These are phyloP conservation scores for Trichophyton rubrum DNA, from an alignment of 2,329 filamentous ascomycete genomes.

Conservation along the genomic window DNA sequence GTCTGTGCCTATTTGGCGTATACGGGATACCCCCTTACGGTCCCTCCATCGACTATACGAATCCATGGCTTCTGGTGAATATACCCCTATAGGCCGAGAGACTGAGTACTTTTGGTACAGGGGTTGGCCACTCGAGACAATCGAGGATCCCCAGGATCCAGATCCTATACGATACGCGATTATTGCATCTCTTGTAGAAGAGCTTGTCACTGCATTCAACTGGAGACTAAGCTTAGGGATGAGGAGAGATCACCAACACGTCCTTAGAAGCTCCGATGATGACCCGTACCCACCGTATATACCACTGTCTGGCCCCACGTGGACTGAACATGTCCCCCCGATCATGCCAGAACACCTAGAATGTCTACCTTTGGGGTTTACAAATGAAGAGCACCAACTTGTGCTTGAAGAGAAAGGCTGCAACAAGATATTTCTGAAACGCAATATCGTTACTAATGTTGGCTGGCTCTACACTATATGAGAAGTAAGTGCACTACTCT, in stretches of 20 bases:
- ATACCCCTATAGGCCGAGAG: constrained; percentile 15
- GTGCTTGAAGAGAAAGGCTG: constrained; percentile 14
- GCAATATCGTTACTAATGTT: constrained; percentile 15
- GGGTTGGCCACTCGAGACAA: constrained; percentile 15
- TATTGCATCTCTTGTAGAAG: constrained; percentile 18
- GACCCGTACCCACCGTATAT: constrained; percentile 9
- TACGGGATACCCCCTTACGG: constrained; percentile 17
- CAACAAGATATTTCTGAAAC: constrained; percentile 10
- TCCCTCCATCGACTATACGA: constrained; percentile 21
- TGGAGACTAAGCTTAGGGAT: constrained; percentile 17
- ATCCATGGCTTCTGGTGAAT: constrained; percentile 13
- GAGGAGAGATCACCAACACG: constrained; percentile 13
- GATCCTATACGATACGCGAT: constrained; percentile 22
- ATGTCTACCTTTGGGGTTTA: background rate
- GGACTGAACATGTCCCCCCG: constrained; percentile 14
- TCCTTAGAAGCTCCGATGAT: constrained; percentile 7
- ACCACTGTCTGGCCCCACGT: constrained; percentile 13
- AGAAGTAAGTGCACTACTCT: background rate
- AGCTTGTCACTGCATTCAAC: constrained; percentile 19
- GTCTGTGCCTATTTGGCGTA: constrained; percentile 16
- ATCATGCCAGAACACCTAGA: constrained; percentile 4
- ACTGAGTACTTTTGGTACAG: constrained; percentile 21
- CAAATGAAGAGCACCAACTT: constrained; percentile 9
- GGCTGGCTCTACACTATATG: constrained; percentile 17
- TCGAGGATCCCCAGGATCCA: constrained; percentile 18